Percentiles rank a stretch among this genome's conserved stretches.
These are phyloP conservation scores for Dothideomycetes sp. DNA, from an alignment of 2,329 filamentous ascomycete species.

Conservation along the genomic window DNA sequence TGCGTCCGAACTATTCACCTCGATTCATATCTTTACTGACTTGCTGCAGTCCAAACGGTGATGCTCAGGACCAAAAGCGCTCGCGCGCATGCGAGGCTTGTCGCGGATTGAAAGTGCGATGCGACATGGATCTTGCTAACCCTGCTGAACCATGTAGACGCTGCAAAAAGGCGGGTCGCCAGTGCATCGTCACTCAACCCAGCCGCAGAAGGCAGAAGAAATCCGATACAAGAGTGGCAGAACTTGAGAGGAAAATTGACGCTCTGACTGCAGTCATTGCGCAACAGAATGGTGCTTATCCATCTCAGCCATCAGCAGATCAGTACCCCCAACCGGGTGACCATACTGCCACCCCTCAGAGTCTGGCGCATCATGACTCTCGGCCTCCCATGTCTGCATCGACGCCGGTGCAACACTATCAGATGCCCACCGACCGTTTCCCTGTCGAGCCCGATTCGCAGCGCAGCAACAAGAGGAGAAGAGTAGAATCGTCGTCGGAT, in stretches of 20 bases:
- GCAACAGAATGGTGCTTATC: conserved; percentile 27
- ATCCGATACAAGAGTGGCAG: conserved; percentile 77
- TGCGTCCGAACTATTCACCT: not conserved
- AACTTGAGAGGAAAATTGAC: conserved; percentile 89
- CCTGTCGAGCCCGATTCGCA: not conserved
- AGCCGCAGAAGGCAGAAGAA: conserved; percentile 79
- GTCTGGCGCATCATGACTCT: not conserved
- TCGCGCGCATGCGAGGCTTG: conserved; percentile 38
- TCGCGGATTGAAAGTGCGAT: conserved; percentile 54
- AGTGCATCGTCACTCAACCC: conserved; percentile 66
- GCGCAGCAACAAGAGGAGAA: not conserved
- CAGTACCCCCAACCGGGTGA: not conserved
- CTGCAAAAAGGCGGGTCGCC: conserved; percentile 69
- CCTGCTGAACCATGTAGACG: conserved; percentile 49
- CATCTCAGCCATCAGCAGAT: not conserved
- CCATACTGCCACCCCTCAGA: not conserved
- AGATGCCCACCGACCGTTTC: not conserved
- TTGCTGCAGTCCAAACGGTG: not conserved
- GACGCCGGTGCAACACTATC: not conserved
- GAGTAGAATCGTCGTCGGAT: not conserved
- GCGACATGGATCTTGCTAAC: conserved; percentile 59
- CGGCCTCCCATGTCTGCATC: not conserved
- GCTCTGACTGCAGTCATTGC: conserved; percentile 71
- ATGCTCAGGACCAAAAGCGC: conserved; percentile 28
- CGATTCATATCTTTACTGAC: too few relatives aligned